Percentiles rank a stretch among this genome's conserved stretches.
These are phyloP conservation scores for Crithidia bombi DNA, from an alignment of 208 protist genomes.

Conservation along the genomic window DNA sequence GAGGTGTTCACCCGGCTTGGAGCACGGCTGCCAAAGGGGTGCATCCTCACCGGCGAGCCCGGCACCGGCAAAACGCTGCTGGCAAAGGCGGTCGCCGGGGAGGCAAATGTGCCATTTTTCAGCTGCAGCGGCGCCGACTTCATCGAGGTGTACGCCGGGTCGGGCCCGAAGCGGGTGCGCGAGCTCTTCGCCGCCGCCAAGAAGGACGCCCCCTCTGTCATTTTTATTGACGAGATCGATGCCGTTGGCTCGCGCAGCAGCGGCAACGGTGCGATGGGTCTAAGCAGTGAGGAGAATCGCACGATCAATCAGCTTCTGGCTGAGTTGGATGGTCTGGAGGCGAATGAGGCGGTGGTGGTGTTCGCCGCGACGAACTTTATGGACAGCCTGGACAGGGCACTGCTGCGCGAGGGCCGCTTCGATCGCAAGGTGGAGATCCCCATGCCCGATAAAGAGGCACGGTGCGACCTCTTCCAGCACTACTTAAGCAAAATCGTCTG, in stretches of 20 bases:
- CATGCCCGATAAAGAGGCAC: conserved; percentile 77
- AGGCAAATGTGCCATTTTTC: conserved; percentile 96
- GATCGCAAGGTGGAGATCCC: conserved; percentile 93
- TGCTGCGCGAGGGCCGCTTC: conserved; percentile 97
- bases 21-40: conserved; percentile 95
- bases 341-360: conserved; percentile 93
- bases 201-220: conserved; percentile 93
- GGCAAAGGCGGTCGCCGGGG: conserved; percentile 90
- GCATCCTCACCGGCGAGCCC: conserved; percentile 95
- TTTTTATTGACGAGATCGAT: conserved; percentile 99
- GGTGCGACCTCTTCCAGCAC: conserved; percentile 74
- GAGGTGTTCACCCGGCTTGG: conserved; percentile 94
- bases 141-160: conserved; percentile 98
- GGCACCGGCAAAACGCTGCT: conserved; percentile 97
- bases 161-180: conserved; percentile 94
- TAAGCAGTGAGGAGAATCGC: conserved; percentile 87
- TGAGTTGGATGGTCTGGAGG: conserved; percentile 95
- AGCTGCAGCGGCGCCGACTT: conserved; percentile 94
- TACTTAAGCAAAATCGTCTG: conserved; percentile 67
- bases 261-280: conserved; percentile 65
- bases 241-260: conserved; percentile 91
- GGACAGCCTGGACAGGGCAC: conserved; percentile 94
- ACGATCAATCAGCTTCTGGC: conserved; percentile 97
- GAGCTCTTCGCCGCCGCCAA: conserved; percentile 94
- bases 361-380: conserved; percentile 97